phyloP scores from a whole-genome alignment of 768 basidiomycete species.

The Lentinula raphanica region DNA sequence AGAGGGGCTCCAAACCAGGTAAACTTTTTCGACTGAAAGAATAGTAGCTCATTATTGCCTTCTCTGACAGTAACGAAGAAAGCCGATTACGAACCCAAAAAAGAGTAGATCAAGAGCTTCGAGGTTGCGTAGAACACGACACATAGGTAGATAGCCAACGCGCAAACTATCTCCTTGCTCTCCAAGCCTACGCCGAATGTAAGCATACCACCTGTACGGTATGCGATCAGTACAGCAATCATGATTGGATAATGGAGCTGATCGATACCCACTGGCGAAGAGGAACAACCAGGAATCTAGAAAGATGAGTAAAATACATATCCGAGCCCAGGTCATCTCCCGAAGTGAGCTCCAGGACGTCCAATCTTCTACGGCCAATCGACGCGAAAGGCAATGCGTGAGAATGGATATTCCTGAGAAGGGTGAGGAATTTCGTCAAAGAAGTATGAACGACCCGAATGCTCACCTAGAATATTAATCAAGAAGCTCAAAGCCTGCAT shows the following conservation, averaged over 20 bases:
- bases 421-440: not conserved
- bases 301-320: not conserved
- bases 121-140: not conserved
- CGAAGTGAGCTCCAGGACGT: not conserved
- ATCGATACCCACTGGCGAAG: not conserved
- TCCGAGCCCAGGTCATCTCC: slow-evolving; percentile 1
- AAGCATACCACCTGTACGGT: not conserved
- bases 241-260: not conserved
- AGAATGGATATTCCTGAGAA: not conserved
- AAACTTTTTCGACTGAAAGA: not conserved
- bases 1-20: not conserved
- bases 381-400: not conserved
- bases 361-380: not conserved
- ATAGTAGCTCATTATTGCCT: too few relatives aligned
- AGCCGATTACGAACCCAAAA: not conserved
- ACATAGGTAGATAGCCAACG: not conserved
- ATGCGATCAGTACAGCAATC: not conserved
- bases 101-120: not conserved
- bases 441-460: too few relatives aligned
- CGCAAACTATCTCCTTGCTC: not conserved
- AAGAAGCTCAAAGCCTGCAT: not conserved
- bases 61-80: too few relatives aligned
- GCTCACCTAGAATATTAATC: not conserved
- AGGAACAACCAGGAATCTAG: slow-evolving; percentile 5
- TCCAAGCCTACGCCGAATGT: not conserved